These are phyloP conservation scores for Lipomyces sp. DNA, from an alignment of 805 yeast species.

Conservation along the genomic window DNA sequence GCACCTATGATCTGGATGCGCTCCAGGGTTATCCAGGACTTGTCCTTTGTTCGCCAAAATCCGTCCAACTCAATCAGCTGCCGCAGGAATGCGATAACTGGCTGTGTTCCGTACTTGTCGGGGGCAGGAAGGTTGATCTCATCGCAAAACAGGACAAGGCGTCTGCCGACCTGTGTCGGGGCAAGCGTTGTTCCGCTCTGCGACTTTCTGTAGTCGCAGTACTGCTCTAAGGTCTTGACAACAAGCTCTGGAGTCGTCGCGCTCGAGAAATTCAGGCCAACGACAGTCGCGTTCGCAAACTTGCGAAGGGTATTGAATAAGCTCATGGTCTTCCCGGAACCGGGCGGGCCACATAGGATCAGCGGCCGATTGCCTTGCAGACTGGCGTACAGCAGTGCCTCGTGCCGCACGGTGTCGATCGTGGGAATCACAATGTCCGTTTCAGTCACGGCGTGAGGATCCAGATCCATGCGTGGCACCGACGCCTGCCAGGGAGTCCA, in stretches of 20 bases:
- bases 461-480: slow-evolving; percentile 48
- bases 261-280: slow-evolving; percentile 77
- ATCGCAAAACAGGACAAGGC: slow-evolving; percentile 85
- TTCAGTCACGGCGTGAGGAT: slow-evolving; percentile 55
- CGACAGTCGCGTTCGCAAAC: slow-evolving; percentile 55
- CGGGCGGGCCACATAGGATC: slow-evolving; percentile 92
- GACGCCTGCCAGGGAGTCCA: slow-evolving; percentile 46
- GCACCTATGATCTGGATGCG: slow-evolving; percentile 89
- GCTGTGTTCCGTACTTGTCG: slow-evolving; percentile 72
- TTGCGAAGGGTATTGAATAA: slow-evolving; percentile 62
- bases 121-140: slow-evolving; percentile 78
- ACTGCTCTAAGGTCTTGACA: slow-evolving; percentile 64
- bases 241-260: slow-evolving; percentile 65
- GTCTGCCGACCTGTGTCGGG: slow-evolving; percentile 60
- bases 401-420: slow-evolving; percentile 68
- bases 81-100: slow-evolving; percentile 65
- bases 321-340: slow-evolving; percentile 95
- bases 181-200: slow-evolving; percentile 51
- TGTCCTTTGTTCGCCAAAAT: slow-evolving; percentile 63
- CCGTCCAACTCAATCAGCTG: slow-evolving; percentile 72
- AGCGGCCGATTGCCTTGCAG: slow-evolving; percentile 57
- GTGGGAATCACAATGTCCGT: slow-evolving; percentile 76
- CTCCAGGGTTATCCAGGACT: slow-evolving; percentile 62
- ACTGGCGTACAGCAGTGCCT: slow-evolving; percentile 54
- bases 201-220: slow-evolving; percentile 58